Conservation (phyloP, 108 stramenopile genomes). For the Pseudonitzschia pungens region DNA sequence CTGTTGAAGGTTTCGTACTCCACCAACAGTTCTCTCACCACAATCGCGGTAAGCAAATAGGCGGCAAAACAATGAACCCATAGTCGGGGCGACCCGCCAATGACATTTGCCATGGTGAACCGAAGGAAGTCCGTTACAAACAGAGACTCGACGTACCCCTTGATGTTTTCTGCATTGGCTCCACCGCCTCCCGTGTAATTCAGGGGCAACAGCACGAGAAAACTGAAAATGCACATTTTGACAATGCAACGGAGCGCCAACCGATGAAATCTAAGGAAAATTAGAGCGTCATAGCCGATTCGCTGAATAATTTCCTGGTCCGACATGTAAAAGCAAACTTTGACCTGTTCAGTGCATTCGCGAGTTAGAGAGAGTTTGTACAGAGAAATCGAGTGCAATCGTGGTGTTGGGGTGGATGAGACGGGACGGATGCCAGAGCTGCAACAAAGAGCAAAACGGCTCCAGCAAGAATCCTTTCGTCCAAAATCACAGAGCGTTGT, state of each 20-base stretch:
- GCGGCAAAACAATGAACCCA: conserved; percentile 91
- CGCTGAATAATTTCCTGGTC: conserved; percentile 90
- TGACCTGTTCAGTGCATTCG: conserved; percentile 33
- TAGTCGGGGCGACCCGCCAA: conserved; percentile 63
- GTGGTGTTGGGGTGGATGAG: background rate
- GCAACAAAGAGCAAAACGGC: too few species aligned
- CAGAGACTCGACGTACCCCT: conserved; percentile 68
- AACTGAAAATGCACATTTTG: conserved; percentile 87
- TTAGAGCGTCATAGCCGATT: conserved; percentile 86
- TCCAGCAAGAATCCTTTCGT: too few species aligned
- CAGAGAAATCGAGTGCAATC: background rate
- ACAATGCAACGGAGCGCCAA: conserved; percentile 85
- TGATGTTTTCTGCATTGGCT: conserved; percentile 70
- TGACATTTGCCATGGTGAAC: conserved; percentile 90
- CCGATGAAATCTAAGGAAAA: conserved; percentile 87
- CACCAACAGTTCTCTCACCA: conserved; percentile 71
- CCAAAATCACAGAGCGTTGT: too few species aligned
- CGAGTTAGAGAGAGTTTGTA: conserved; percentile 3
- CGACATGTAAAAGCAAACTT: conserved; percentile 73
- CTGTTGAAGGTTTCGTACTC: conserved; percentile 86
- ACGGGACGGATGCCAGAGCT: too few species aligned
- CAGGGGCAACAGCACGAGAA: conserved; percentile 79
- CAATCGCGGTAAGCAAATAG: conserved; percentile 82
- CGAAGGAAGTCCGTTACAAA: conserved; percentile 82
- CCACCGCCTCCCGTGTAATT: conserved; percentile 84